Percentiles rank a stretch among this genome's conserved stretches.
Evolutionary conservation across 768 basidiomycete genomes (phyloP).

Genomic region (Collybia mongolica): DNA sequence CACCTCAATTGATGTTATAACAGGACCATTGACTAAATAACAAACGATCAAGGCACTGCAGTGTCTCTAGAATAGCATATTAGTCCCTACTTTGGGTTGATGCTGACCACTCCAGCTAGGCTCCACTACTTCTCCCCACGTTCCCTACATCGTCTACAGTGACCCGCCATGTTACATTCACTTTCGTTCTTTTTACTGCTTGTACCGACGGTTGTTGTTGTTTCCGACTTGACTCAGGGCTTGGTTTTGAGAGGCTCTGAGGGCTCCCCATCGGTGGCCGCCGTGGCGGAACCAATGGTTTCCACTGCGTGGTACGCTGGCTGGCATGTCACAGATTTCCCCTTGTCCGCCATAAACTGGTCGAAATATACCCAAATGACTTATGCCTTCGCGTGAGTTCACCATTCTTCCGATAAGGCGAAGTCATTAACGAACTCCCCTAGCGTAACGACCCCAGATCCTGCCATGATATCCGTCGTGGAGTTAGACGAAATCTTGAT

Average conservation of each 20-base stretch:
- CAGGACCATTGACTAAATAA: too few relatives aligned
- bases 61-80: too few relatives aligned
- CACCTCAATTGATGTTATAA: too few relatives aligned
- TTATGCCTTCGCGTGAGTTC: conserved; percentile 62
- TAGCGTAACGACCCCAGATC: conserved; percentile 40
- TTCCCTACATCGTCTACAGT: not conserved
- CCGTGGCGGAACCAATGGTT: conserved; percentile 7
- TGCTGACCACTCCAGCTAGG: too few relatives aligned
- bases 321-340: conserved; percentile 41
- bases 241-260: too few relatives aligned
- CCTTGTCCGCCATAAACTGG: conserved; percentile 45
- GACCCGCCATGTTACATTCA: not conserved
- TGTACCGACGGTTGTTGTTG: not conserved
- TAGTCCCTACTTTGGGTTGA: too few relatives aligned
- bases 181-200: not conserved
- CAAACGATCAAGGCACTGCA: too few relatives aligned
- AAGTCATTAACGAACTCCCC: conserved; percentile 1
- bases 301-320: conserved; percentile 49
- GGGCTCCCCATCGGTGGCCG: too few relatives aligned
- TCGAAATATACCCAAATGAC: conserved; percentile 51
- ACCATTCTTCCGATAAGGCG: not conserved
- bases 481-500: conserved; percentile 46
- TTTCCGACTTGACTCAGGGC: not conserved
- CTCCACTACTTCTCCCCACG: not conserved
- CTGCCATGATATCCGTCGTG: conserved; percentile 29